Conservation (phyloP, 1,284 basidiomycete species). For the Malassezia cuniculi region DNA sequence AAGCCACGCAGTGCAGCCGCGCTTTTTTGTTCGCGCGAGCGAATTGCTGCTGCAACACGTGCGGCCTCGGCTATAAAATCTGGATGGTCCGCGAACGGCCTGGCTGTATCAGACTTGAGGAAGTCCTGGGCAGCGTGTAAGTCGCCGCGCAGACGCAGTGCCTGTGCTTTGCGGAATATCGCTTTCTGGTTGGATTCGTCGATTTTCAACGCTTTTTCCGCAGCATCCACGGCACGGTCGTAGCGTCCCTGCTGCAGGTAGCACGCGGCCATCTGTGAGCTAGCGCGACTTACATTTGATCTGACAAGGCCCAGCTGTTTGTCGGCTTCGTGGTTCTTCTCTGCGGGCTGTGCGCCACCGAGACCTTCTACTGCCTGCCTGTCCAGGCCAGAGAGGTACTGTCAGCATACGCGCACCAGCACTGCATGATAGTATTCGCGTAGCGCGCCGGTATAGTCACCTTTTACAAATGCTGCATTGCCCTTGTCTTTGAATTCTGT, state of each 20-base stretch:
- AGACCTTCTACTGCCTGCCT: background rate
- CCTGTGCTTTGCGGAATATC: constrained; percentile 13
- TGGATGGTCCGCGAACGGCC: background rate
- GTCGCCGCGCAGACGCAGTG: constrained; percentile 6
- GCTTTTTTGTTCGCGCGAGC: constrained; percentile 4
- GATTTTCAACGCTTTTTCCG: constrained; percentile 7
- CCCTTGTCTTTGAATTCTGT: constrained; percentile 10
- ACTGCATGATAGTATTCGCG: constrained; percentile 6
- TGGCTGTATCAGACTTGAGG: constrained; percentile 1
- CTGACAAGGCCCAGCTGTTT: constrained; percentile 11
- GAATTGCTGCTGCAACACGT: background rate
- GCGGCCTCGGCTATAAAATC: constrained; percentile 2
- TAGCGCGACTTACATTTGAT: constrained; percentile 11
- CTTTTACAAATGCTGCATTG: constrained; percentile 1
- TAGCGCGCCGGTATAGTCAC: constrained; percentile 5
- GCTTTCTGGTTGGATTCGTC: constrained; percentile 13
- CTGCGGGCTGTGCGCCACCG: background rate
- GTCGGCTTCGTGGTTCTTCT: background rate
- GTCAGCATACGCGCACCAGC: background rate
- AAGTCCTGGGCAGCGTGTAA: constrained; percentile 4
- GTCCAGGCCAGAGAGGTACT: constrained; percentile 16
- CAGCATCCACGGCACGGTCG: constrained; percentile 8
- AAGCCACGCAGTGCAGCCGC: constrained; percentile 5
- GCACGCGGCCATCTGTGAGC: constrained; percentile 17
- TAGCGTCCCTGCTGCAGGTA: constrained; percentile 10